These are phyloP conservation scores for Mariannaea elegans DNA, from an alignment of 2,329 filamentous ascomycete genomes.

Conservation along the genomic window DNA sequence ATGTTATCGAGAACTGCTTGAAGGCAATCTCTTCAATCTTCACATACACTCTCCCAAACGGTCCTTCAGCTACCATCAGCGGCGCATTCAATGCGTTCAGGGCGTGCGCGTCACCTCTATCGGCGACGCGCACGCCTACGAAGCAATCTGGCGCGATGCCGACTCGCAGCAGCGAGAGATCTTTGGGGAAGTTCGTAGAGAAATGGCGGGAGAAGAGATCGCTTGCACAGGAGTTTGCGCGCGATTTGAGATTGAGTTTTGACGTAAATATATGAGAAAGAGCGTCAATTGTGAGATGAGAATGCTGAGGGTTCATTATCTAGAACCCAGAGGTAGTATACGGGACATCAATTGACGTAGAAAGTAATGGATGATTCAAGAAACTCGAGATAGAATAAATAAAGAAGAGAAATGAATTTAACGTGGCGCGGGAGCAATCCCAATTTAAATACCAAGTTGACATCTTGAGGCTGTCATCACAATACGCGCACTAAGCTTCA, in stretches of 20 bases:
- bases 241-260: background rate
- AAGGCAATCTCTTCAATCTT: background rate
- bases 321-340: background rate
- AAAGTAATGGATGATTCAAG: background rate
- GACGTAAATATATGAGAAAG: background rate
- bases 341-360: background rate
- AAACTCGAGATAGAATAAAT: background rate
- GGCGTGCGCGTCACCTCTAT: background rate
- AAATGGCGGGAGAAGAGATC: background rate
- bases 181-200: background rate
- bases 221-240: too few relatives aligned
- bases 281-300: background rate
- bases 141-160: background rate
- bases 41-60: background rate
- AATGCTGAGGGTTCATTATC: conserved; percentile 2
- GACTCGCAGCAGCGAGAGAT: background rate
- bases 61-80: background rate
- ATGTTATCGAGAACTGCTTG: background rate
- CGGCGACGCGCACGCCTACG: background rate
- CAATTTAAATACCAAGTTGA: background rate
- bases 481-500: background rate
- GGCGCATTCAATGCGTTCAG: background rate
- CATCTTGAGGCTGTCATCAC: background rate
- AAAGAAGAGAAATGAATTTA: background rate
- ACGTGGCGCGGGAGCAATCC: background rate